Conservation (phyloP, 2,329 filamentous ascomycete genomes). For the Colletotrichum viniferum region DNA sequence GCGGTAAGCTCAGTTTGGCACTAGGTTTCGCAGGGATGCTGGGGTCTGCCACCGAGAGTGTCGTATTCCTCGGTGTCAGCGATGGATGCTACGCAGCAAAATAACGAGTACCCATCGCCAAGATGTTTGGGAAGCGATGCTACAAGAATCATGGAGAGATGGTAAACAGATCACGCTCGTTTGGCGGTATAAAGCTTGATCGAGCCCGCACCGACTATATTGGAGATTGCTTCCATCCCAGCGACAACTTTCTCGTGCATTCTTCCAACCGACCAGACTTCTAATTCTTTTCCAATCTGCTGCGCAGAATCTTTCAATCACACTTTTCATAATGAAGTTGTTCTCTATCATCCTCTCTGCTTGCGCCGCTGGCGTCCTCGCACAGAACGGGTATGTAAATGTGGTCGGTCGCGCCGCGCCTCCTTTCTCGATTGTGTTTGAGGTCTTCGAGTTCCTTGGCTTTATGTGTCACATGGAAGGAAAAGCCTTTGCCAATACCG, state of each 20-base stretch:
- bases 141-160: not conserved
- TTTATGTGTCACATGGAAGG: not conserved
- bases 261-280: not conserved
- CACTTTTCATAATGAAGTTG: not conserved
- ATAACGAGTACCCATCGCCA: not conserved
- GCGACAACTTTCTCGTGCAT: not conserved
- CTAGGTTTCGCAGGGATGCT: not conserved
- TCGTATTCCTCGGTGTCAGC: not conserved
- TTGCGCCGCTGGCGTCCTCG: not conserved
- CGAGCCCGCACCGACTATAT: not conserved
- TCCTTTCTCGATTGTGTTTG: not conserved
- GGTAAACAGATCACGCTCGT: not conserved
- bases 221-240: not conserved
- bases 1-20: not conserved
- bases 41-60: not conserved
- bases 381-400: not conserved
- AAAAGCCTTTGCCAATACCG: too few relatives aligned
- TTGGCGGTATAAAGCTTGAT: not conserved
- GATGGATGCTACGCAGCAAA: not conserved
- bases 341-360: not conserved
- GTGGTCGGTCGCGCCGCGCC: accelerated
- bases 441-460: not conserved
- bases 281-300: not conserved
- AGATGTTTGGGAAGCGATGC: not conserved
- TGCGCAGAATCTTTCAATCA: not conserved